A percentile compares a stretch with the other conserved stretches of the same genome.
Evolutionary conservation across 371 early-diverging fungal species (phyloP).

Genomic region (Saksenaea vasiformis): DNA sequence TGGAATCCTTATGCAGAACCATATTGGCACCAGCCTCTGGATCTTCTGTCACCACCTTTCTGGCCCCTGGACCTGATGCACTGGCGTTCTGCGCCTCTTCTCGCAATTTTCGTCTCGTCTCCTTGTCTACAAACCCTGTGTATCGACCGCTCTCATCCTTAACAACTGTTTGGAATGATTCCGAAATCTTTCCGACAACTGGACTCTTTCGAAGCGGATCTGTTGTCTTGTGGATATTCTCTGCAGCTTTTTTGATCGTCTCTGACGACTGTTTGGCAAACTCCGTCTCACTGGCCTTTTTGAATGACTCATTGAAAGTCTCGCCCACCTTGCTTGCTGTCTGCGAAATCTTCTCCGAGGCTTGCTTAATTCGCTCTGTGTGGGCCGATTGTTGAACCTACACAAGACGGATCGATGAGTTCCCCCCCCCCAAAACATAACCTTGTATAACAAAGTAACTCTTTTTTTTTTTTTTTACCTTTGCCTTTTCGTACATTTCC

Average conservation of each 20-base stretch:
- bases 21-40: slow-evolving; percentile 84
- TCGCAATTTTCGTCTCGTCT: slow-evolving; percentile 64
- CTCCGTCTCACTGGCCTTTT: slow-evolving; percentile 84
- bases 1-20: slow-evolving; percentile 89
- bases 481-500: slow-evolving; percentile 76
- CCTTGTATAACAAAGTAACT: no score
- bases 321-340: slow-evolving; percentile 76
- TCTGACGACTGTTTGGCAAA: slow-evolving; percentile 82
- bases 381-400: slow-evolving; percentile 47
- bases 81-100: slow-evolving; percentile 52
- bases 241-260: slow-evolving; percentile 62
- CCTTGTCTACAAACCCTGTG: slow-evolving; percentile 79
- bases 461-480: slow-evolving; percentile 35
- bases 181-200: slow-evolving; percentile 72
- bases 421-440: not conserved
- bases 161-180: slow-evolving; percentile 70
- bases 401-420: not conserved
- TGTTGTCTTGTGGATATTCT: slow-evolving; percentile 65
- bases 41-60: slow-evolving; percentile 43
- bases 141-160: slow-evolving; percentile 78
- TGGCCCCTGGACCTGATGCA: slow-evolving; percentile 7
- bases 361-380: slow-evolving; percentile 63
- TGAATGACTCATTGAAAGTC: slow-evolving; percentile 75
- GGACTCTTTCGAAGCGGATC: slow-evolving; percentile 79
- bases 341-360: slow-evolving; percentile 78